Percentiles rank a stretch among this genome's conserved stretches.
Conservation (phyloP, 2,329 filamentous ascomycete species). For the Calonectria hawksworthii region DNA sequence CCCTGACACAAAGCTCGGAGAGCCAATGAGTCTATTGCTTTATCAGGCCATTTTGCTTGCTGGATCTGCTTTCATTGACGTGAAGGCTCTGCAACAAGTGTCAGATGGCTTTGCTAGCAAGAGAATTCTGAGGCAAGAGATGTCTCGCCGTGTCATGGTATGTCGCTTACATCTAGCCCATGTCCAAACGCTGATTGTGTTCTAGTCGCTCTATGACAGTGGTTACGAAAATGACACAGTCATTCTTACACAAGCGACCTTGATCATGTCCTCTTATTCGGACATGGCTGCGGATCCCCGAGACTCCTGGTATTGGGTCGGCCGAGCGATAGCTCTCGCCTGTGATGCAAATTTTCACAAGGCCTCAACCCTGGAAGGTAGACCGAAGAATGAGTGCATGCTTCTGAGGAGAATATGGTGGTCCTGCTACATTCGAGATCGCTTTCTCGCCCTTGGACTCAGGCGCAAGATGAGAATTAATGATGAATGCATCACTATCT, state of each 20-base stretch:
- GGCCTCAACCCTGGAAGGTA: not conserved
- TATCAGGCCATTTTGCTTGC: conserved; percentile 5
- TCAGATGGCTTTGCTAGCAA: not conserved
- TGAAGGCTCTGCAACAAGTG: not conserved
- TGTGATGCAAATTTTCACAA: not conserved
- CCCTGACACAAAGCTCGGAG: not conserved
- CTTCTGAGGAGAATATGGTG: conserved; percentile 2
- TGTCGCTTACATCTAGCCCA: not conserved
- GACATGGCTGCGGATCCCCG: not conserved
- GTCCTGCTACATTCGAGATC: conserved; percentile 2
- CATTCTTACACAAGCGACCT: not conserved
- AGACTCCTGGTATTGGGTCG: conserved; percentile 1
- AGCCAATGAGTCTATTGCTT: not conserved
- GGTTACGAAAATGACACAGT: not conserved
- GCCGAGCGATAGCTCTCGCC: not conserved
- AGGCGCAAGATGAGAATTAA: not conserved
- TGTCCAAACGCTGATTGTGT: not conserved
- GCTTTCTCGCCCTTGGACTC: not conserved
- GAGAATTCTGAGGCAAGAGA: not conserved
- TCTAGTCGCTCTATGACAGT: not conserved
- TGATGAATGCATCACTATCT: not conserved
- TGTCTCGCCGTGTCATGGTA: not conserved
- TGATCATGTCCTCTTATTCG: conserved; percentile 8
- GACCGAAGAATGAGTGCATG: not conserved
- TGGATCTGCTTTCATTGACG: not conserved